Evolutionary conservation across 352 stramenopile genomes (phyloP).

Genomic region (Phytopythium helicoides): DNA sequence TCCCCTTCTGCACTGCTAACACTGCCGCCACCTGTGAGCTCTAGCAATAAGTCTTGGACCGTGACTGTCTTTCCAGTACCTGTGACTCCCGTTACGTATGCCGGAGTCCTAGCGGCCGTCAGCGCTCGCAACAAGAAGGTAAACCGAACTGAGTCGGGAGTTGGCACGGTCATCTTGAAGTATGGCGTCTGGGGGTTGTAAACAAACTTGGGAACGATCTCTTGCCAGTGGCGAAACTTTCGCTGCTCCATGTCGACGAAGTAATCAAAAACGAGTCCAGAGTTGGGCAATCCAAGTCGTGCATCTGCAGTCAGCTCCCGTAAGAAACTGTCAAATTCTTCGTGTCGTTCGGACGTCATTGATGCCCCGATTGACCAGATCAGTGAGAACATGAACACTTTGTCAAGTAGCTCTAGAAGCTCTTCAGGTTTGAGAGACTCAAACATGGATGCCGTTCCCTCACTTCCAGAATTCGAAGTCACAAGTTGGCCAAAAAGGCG

Average conservation of each 20-base stretch:
- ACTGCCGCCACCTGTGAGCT: conserved; percentile 32
- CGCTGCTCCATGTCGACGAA: conserved; percentile 67
- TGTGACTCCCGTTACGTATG: conserved; percentile 88
- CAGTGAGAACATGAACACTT: conserved; percentile 88
- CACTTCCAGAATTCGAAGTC: conserved; percentile 31
- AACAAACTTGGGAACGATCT: conserved; percentile 67
- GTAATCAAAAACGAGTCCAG: conserved; percentile 83
- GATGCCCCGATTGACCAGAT: conserved; percentile 91
- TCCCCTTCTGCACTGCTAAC: conserved; percentile 15
- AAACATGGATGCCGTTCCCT: conserved; percentile 9
- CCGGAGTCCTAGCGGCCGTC: conserved; percentile 62
- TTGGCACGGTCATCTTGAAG: conserved; percentile 83
- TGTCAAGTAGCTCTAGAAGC: conserved; percentile 56
- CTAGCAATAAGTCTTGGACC: conserved; percentile 72
- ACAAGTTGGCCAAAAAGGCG: conserved; percentile 86
- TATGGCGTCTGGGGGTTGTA: conserved; percentile 60
- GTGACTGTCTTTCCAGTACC: conserved; percentile 90
- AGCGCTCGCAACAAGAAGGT: conserved; percentile 56
- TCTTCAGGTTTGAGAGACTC: conserved; percentile 30
- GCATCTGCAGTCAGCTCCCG: conserved; percentile 51
- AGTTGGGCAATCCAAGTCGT: conserved; percentile 54
- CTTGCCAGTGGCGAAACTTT: conserved; percentile 49
- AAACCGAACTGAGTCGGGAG: conserved; percentile 69
- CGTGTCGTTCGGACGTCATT: conserved; percentile 70
- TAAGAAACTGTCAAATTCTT: conserved; percentile 79